A percentile compares a stretch with the other conserved stretches of the same genome.
Evolutionary conservation across 129 eudicot genomes (phyloP).

Genomic region (Lactuca saligna): DNA sequence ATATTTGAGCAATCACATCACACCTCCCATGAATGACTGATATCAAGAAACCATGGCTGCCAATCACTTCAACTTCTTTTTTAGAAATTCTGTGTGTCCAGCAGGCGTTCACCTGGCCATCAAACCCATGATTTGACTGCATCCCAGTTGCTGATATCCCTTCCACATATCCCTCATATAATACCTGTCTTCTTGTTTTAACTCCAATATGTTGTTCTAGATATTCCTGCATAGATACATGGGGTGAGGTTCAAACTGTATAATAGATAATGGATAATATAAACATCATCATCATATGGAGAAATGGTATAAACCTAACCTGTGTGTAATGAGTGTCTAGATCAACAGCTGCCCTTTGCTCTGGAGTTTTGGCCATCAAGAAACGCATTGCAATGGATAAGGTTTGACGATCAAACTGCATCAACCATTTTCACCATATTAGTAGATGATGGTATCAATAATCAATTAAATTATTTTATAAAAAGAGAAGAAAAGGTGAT

Average conservation of each 20-base stretch:
- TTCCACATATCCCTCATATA: conserved; percentile 65
- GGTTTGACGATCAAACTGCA: conserved; percentile 72
- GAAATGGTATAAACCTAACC: conserved; percentile 30
- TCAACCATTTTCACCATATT: background rate
- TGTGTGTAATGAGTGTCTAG: conserved; percentile 87
- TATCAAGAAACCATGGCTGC: conserved; percentile 52
- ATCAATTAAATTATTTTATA: too few relatives aligned
- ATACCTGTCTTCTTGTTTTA: conserved; percentile 62
- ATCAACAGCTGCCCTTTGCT: conserved; percentile 91
- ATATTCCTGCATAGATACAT: conserved; percentile 59
- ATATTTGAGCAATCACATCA: conserved; percentile 74
- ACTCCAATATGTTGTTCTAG: conserved; percentile 74
- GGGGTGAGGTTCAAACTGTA: conserved; percentile 30
- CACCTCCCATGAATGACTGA: conserved; percentile 89
- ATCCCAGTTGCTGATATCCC: conserved; percentile 76
- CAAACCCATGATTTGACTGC: conserved; percentile 79
- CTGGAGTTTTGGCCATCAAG: conserved; percentile 81
- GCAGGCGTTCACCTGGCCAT: conserved; percentile 79
- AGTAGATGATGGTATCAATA: too few relatives aligned
- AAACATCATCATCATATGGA: background rate
- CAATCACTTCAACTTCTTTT: conserved; percentile 50
- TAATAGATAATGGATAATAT: background rate
- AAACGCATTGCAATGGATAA: conserved; percentile 77
- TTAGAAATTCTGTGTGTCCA: conserved; percentile 73
- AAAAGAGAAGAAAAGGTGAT: background rate